Evolutionary conservation across 192 early-diverging fungal genomes (phyloP), one percentile per base, ranked within the genome.

Genomic region (Oehlia diaphana): DNA sequence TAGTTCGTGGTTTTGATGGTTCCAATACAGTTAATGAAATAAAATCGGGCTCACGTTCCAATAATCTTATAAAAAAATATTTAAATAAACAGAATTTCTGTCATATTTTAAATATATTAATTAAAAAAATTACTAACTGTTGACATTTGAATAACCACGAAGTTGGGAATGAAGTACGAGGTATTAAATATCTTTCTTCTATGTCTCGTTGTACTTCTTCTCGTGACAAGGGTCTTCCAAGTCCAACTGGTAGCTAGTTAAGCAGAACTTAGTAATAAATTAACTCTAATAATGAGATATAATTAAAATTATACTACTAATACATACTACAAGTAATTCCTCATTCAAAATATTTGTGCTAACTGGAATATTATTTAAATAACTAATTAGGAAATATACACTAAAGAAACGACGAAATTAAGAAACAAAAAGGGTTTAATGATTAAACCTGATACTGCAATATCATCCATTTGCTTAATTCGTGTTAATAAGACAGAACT

Each of bases 111-210:
- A 76, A 26, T 82, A 53, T 47, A 58, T 79, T 47, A 63, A 69
- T 21, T 76, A 68, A 58, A 76, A 64, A 0, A 26, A 23, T 63
- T 65, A 84, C 83, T 65, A 82, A 84, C 80, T 89, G 84, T 83
- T 91, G 90, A 77, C 86, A 91, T 63, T 87, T 85, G 44, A 81
- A 83, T 31, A 91, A 71, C 90, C 90, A 91, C 13, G 81, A 72
- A 26, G 80, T 83, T 5, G 90, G 87, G 62, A 91, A 91, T 42
- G 86, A 85, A 47, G 82, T 82, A 49, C 81, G 83, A 12, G 90
- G 88, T 62, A 85, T 84, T 42, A 91, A 81, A 83, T 87, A 89
- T n/a, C 84, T 86, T 4, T 82, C 78, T 69, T 90, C 89, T 64
- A 90, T 78, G 19, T 90, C 86, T 75, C 64, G 74, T 49, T 83